A percentile compares a stretch with the other conserved stretches of the same genome.
These are phyloP conservation scores for Ambrosiella cleistominuta DNA, from an alignment of 2,329 filamentous ascomycete genomes.

Conservation along the genomic window DNA sequence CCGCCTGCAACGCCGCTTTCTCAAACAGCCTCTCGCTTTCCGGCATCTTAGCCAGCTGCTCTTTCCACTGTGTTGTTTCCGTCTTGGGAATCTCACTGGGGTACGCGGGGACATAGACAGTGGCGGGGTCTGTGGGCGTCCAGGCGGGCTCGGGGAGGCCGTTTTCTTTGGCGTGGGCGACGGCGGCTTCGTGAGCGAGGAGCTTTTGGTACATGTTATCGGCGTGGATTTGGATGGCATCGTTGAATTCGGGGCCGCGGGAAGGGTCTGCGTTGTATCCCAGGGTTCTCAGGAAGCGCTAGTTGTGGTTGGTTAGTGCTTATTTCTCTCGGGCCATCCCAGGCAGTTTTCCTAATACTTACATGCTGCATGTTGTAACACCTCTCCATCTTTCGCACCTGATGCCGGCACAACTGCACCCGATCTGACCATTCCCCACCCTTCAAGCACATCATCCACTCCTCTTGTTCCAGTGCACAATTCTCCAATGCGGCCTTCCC, in stretches of 20 bases:
- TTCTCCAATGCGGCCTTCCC: slow-evolving; percentile 79
- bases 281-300: slow-evolving; percentile 78
- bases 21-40: slow-evolving; percentile 43
- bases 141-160: slow-evolving; percentile 42
- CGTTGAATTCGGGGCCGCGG: slow-evolving; percentile 50
- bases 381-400: slow-evolving; percentile 62
- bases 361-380: slow-evolving; percentile 83
- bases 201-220: slow-evolving; percentile 80
- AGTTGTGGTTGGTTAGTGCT: background rate
- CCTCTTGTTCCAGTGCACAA: slow-evolving; percentile 72
- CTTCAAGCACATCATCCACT: slow-evolving; percentile 67
- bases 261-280: slow-evolving; percentile 62
- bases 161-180: slow-evolving; percentile 50
- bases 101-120: background rate
- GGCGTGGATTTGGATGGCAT: slow-evolving; percentile 89
- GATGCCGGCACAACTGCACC: slow-evolving; percentile 62
- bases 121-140: slow-evolving; percentile 32
- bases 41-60: slow-evolving; percentile 38
- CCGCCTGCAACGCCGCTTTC: slow-evolving; percentile 44
- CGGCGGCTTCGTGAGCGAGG: slow-evolving; percentile 59
- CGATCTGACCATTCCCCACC: slow-evolving; percentile 48
- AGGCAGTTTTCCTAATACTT: slow-evolving; percentile 17
- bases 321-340: background rate
- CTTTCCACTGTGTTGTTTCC: slow-evolving; percentile 33
- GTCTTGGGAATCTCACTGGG: slow-evolving; percentile 15